Conservation (phyloP, 352 stramenopile genomes). For the Phytophthora podocarpi region DNA sequence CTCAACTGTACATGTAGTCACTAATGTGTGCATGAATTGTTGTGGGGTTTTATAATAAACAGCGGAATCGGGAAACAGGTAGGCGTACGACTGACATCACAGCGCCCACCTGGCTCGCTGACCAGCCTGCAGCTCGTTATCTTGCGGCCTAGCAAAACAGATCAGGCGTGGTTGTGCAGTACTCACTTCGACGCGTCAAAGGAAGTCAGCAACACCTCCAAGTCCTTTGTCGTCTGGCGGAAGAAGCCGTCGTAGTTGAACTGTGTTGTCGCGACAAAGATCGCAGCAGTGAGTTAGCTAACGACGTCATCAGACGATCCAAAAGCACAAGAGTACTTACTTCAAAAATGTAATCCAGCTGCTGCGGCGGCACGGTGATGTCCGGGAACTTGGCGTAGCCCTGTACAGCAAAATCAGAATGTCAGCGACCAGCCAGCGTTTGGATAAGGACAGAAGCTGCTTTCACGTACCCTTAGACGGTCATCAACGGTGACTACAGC, state of each 20-base stretch:
- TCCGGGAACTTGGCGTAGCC: conserved; percentile 72
- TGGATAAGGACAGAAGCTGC: neutral
- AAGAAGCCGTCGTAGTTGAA: conserved; percentile 90
- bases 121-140: neutral
- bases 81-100: conserved; percentile 26
- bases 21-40: conserved; percentile 20
- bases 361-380: conserved; percentile 72
- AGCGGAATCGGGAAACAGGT: conserved; percentile 28
- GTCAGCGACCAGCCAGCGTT: neutral
- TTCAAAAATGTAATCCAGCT: conserved; percentile 92
- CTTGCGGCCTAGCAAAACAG: neutral
- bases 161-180: conserved; percentile 1
- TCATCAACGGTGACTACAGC: conserved; percentile 63
- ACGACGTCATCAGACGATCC: neutral
- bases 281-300: conserved; percentile 16
- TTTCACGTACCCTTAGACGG: conserved; percentile 63
- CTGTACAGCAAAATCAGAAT: conserved; percentile 31
- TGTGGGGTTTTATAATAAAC: conserved; percentile 45
- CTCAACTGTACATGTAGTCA: too few species aligned
- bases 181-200: conserved; percentile 40
- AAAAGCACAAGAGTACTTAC: conserved; percentile 32
- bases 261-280: conserved; percentile 41
- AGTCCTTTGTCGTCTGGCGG: conserved; percentile 76
- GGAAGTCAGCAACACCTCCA: conserved; percentile 63
- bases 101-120: neutral